phyloP scores from a whole-genome alignment of 176 grass and related monocot genomes.

The Triticum urartu region DNA sequence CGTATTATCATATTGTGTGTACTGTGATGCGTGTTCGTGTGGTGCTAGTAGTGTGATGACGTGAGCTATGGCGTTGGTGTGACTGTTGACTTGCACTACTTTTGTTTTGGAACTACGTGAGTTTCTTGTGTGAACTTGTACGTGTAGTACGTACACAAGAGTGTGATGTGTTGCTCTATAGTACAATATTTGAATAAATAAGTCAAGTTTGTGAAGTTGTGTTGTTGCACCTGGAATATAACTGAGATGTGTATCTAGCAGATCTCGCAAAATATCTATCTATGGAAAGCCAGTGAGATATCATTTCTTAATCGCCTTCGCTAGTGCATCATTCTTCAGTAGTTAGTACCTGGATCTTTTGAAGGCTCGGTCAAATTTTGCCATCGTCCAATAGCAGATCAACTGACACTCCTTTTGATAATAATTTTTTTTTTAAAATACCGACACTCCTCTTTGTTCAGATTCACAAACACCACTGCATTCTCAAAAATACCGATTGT shows the following conservation, averaged over 20 bases:
- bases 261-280: background rate
- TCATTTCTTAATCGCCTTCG: background rate
- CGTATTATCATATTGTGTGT: background rate
- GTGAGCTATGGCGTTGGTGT: background rate
- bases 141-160: slow-evolving; percentile 6
- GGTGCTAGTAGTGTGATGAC: background rate
- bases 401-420: background rate
- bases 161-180: background rate
- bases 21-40: background rate
- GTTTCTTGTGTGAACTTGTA: background rate
- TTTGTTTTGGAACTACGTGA: background rate
- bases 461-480: too few relatives aligned
- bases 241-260: background rate
- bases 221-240: background rate
- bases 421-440: too few relatives aligned
- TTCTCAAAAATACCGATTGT: background rate
- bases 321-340: background rate
- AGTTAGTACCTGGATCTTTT: background rate
- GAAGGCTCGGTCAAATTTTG: background rate
- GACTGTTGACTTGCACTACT: background rate
- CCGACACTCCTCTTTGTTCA: too few relatives aligned
- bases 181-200: background rate
- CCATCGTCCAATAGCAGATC: background rate
- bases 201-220: background rate
- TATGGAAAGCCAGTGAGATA: background rate